Evolutionary conservation across 1,284 basidiomycete genomes (phyloP).

Genomic region (Golubevia sp.): DNA sequence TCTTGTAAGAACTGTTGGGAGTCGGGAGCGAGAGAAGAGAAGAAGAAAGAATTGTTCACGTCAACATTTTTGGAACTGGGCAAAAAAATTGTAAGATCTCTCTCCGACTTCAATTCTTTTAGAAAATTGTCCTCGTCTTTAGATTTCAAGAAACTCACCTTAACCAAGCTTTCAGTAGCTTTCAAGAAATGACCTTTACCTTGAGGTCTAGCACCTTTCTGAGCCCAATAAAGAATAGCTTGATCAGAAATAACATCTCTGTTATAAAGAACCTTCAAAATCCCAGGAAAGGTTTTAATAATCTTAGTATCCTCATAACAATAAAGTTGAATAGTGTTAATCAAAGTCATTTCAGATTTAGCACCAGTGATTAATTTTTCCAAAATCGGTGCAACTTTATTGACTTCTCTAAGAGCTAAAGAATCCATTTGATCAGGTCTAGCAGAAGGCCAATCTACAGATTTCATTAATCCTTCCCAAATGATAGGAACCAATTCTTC

Average conservation of each 20-base stretch:
- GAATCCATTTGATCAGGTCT: slow-evolving; percentile 87
- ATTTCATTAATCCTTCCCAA: slow-evolving; percentile 85
- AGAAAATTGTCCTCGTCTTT: too few relatives aligned
- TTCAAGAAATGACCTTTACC: slow-evolving; percentile 93
- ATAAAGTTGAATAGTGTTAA: slow-evolving; percentile 76
- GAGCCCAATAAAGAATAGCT: slow-evolving; percentile 95
- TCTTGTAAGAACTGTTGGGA: slow-evolving; percentile 75
- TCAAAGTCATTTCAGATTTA: slow-evolving; percentile 33
- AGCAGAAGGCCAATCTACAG: slow-evolving; percentile 78
- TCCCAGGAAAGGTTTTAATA: slow-evolving; percentile 89
- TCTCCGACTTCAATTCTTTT: too few relatives aligned
- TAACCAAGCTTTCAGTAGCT: slow-evolving; percentile 82
- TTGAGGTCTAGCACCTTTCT: slow-evolving; percentile 92
- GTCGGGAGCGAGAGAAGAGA: background rate
- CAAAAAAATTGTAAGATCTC: too few relatives aligned
- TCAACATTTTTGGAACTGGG: slow-evolving; percentile 6
- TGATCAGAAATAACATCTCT: slow-evolving; percentile 91
- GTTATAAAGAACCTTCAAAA: slow-evolving; percentile 92
- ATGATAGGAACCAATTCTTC: slow-evolving; percentile 81
- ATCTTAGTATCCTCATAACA: slow-evolving; percentile 92
- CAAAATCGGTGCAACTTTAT: background rate
- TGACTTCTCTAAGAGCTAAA: slow-evolving; percentile 78
- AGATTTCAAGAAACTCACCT: slow-evolving; percentile 66
- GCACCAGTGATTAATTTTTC: slow-evolving; percentile 62
- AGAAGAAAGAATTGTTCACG: background rate